Evolutionary conservation across 805 yeast genomes (phyloP).

Genomic region (Kuraishia ogatae): DNA sequence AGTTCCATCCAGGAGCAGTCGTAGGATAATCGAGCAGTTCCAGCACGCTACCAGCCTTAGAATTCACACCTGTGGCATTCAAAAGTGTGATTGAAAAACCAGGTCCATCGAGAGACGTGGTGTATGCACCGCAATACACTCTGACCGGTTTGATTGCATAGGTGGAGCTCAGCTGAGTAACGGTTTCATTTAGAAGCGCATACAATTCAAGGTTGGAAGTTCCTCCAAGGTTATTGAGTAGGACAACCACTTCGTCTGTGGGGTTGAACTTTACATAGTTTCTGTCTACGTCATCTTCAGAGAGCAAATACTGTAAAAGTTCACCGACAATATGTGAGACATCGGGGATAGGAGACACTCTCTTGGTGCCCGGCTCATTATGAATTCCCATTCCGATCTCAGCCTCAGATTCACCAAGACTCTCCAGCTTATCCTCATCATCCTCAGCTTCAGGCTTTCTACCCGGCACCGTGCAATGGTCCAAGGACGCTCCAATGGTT

Average conservation of each 20-base stretch:
- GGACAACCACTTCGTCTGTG: slow-evolving; percentile 53
- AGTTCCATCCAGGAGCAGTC: slow-evolving; percentile 78
- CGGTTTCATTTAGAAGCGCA: slow-evolving; percentile 58
- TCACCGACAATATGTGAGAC: slow-evolving; percentile 51
- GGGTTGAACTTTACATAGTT: slow-evolving; percentile 63
- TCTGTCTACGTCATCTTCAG: slow-evolving; percentile 63
- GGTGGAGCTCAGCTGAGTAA: slow-evolving; percentile 38
- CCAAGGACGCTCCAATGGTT: slow-evolving; percentile 84
- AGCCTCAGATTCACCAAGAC: slow-evolving; percentile 52
- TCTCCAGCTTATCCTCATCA: slow-evolving; percentile 27
- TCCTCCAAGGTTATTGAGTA: slow-evolving; percentile 87
- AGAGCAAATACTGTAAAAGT: slow-evolving; percentile 55
- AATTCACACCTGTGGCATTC: slow-evolving; percentile 42
- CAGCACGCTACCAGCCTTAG: slow-evolving; percentile 36
- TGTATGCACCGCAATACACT: slow-evolving; percentile 67
- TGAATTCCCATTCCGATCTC: slow-evolving; percentile 96
- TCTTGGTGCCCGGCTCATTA: slow-evolving; percentile 82
- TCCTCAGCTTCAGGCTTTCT: slow-evolving; percentile 39
- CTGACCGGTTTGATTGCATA: slow-evolving; percentile 59
- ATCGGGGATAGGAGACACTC: slow-evolving; percentile 58
- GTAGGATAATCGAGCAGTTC: slow-evolving; percentile 63
- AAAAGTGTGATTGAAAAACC: slow-evolving; percentile 83
- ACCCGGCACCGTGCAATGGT: slow-evolving; percentile 87
- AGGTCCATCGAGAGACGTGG: slow-evolving; percentile 86
- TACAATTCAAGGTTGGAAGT: slow-evolving; percentile 72